Evolutionary conservation across 108 stramenopile genomes (phyloP), one percentile per base, ranked within the genome.

Genomic region (Fragilaria radians): DNA sequence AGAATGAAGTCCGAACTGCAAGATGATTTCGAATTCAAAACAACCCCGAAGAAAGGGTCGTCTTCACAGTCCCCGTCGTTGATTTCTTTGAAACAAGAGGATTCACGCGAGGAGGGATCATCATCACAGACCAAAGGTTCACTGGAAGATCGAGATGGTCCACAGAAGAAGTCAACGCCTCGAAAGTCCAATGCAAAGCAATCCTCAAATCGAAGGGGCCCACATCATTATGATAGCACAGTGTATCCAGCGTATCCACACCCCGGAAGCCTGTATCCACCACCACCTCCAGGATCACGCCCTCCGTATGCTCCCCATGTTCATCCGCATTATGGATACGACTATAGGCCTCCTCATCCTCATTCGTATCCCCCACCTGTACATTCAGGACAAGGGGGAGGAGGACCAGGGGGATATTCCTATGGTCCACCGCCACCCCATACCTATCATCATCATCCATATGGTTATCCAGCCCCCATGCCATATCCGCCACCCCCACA

Each of bases 401-500:
- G 22, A 48, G 22, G 22, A 18, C 52, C 52, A 14, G 36, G 36
- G 14, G 36, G 36, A 52, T 26, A 22, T 3, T 18, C 3, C 3
- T 42, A 42, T 42, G 36, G 36, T 42, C 52, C 52, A 26, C 52
- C 52, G 2, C 52, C 22, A 18, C 26, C 22, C 22, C 24, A 24
- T 48, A 22, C 47, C 23, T 48, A 48, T 48, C 47, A 48, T 4
- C 27, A 52, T 52, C 52, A 22, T 52, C 52, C 52, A 52, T 26
- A 52, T 26, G 24, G 52, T 26, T 52, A 52, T 52, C 52, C 22
- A 2, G 52, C 24, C 2, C 52, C 52, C 26, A 22, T 26, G 22
- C 52, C 52, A 26, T 52, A 52, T 24, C 62, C 62, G 5, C 68
- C 54, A 14, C 65, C 69, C 50, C 52, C 54, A 31, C 73, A 74